These are phyloP conservation scores for Pistacia integerrima DNA, from an alignment of 345 rosid species.

Conservation along the genomic window DNA sequence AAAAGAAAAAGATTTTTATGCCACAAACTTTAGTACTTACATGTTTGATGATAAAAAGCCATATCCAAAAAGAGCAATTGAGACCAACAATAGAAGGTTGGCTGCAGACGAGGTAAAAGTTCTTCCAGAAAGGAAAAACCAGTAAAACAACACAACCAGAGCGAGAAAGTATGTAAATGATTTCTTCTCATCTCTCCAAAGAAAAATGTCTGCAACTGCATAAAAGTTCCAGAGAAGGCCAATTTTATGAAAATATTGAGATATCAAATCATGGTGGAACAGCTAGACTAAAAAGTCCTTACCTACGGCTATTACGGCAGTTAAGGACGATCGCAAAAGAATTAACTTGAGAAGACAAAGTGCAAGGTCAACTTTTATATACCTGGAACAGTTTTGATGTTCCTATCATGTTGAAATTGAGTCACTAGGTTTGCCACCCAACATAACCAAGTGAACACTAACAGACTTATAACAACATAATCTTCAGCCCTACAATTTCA, in stretches of 20 bases:
- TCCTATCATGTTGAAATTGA: not conserved
- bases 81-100: constrained; percentile 57
- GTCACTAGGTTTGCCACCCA: not conserved
- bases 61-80: constrained; percentile 54
- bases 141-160: constrained; percentile 57
- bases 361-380: too few relatives aligned
- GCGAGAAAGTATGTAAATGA: constrained; percentile 63
- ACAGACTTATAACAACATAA: constrained; percentile 3
- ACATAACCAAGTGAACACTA: not conserved
- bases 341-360: too few relatives aligned
- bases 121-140: constrained; percentile 80
- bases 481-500: constrained; percentile 15
- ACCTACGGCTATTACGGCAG: too few relatives aligned
- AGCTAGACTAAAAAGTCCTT: too few relatives aligned
- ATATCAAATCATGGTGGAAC: too few relatives aligned
- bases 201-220: constrained; percentile 86
- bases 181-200: constrained; percentile 93
- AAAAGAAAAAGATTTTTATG: constrained; percentile 6
- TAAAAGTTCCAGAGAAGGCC: constrained; percentile 19
- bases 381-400: not conserved
- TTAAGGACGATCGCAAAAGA: too few relatives aligned
- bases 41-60: constrained; percentile 52
- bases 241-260: not conserved
- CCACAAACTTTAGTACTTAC: constrained; percentile 47
- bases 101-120: constrained; percentile 71